Conservation (phyloP, 2,329 filamentous ascomycete genomes). For the Xylariales sp. region DNA sequence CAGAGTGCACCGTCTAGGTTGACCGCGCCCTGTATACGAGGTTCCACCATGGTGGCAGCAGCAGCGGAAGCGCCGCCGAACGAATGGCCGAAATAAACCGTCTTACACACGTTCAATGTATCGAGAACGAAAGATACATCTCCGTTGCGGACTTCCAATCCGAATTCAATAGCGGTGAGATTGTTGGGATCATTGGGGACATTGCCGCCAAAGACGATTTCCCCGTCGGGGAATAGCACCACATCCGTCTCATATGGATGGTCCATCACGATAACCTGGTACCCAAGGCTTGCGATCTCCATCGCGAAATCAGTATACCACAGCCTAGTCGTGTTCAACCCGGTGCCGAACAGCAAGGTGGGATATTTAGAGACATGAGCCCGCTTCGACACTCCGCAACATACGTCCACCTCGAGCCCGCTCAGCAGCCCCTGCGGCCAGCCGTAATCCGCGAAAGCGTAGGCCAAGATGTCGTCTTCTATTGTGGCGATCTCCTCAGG, state of each 20-base stretch:
- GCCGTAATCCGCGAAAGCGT: conserved; percentile 26
- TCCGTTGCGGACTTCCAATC: conserved; percentile 26
- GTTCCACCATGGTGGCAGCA: conserved; percentile 20
- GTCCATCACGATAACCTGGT: conserved; percentile 34
- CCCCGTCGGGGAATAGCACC: conserved; percentile 34
- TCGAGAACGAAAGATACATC: conserved; percentile 33
- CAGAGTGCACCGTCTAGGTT: conserved; percentile 33
- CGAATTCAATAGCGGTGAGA: conserved; percentile 26
- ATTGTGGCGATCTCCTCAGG: conserved; percentile 25
- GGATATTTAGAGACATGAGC: conserved; percentile 19
- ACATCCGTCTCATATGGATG: conserved; percentile 38
- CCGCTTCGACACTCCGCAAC: conserved; percentile 26
- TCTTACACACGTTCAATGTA: conserved; percentile 25
- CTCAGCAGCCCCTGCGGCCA: conserved; percentile 30
- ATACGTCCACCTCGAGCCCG: conserved; percentile 32
- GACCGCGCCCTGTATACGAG: conserved; percentile 27
- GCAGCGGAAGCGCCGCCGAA: conserved; percentile 34
- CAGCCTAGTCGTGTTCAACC: conserved; percentile 31
- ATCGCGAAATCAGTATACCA: conserved; percentile 34
- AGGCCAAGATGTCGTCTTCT: conserved; percentile 30
- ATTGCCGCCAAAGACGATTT: conserved; percentile 32
- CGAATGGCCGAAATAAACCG: conserved; percentile 34
- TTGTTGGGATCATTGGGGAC: conserved; percentile 30
- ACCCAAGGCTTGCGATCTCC: conserved; percentile 33
- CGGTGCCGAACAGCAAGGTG: conserved; percentile 30